phyloP scores from a whole-genome alignment of 2,329 filamentous ascomycete genomes.

The Periconia sp. region DNA sequence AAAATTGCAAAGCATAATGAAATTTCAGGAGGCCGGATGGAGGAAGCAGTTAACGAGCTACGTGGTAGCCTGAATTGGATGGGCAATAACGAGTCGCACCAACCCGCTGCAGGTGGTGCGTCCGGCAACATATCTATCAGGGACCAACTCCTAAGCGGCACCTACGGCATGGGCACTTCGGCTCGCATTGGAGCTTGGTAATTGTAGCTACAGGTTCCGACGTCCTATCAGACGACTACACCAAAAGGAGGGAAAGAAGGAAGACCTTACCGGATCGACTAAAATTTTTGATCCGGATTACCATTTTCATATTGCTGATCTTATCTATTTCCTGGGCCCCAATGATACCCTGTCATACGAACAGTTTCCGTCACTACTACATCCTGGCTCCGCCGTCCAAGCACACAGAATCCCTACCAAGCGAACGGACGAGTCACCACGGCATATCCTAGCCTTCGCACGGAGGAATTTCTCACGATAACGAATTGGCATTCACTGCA shows the following conservation, averaged over 20 bases:
- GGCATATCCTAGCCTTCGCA: too few species aligned
- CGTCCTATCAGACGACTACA: neutral
- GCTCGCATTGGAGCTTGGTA: conserved; percentile 65
- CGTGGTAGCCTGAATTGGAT: conserved; percentile 80
- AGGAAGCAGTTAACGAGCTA: conserved; percentile 79
- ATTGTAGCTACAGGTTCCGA: neutral
- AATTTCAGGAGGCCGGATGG: conserved; percentile 80
- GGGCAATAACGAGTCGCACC: conserved; percentile 51
- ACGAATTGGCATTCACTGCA: conserved; percentile 39
- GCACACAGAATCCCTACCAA: neutral
- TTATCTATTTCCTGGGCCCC: neutral
- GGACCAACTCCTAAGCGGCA: conserved; percentile 61
- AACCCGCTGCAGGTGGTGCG: conserved; percentile 21
- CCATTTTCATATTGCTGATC: neutral
- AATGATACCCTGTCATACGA: conserved; percentile 1
- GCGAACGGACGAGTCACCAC: too few species aligned
- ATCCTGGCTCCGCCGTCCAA: neutral
- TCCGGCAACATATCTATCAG: conserved; percentile 43
- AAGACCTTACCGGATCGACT: too few species aligned
- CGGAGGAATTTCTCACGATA: conserved; percentile 30
- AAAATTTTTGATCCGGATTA: too few species aligned
- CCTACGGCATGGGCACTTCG: conserved; percentile 60
- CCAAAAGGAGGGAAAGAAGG: too few species aligned
- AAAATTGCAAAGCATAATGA: conserved; percentile 87
- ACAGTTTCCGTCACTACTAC: neutral